Percentiles rank a stretch among this genome's conserved stretches.
Evolutionary conservation across 2,329 filamentous ascomycete species (phyloP).

Genomic region (Penicillium sp.): DNA sequence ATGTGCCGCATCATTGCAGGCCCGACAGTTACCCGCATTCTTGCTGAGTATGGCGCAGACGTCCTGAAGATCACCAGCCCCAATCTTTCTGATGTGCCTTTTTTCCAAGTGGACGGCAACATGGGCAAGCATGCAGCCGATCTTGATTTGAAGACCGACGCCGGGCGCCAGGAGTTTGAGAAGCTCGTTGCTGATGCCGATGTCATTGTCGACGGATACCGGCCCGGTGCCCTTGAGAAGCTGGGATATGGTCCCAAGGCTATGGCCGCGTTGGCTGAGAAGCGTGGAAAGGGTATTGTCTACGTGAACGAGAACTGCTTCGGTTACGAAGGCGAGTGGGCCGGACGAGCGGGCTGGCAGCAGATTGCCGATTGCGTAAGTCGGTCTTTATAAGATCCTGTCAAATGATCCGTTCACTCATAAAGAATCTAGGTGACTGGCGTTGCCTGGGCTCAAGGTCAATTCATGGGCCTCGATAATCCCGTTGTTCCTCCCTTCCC

Average conservation of each 20-base stretch:
- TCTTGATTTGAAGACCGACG: constrained; percentile 65
- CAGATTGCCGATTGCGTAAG: constrained; percentile 72
- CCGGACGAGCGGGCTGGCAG: constrained; percentile 70
- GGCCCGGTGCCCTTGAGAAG: constrained; percentile 68
- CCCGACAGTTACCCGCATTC: constrained; percentile 71
- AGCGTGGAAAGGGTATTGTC: constrained; percentile 67
- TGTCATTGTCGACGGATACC: constrained; percentile 73
- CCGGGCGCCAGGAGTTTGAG: constrained; percentile 64
- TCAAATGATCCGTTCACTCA: background rate
- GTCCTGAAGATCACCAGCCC: constrained; percentile 75
- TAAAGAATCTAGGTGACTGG: constrained; percentile 44
- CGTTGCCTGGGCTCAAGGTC: constrained; percentile 50
- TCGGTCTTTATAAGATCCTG: background rate
- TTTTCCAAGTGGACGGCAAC: constrained; percentile 76
- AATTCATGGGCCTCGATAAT: constrained; percentile 48
- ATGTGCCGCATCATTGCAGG: constrained; percentile 77
- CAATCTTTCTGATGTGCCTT: constrained; percentile 70
- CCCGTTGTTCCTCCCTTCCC: constrained; percentile 57
- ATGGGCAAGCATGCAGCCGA: constrained; percentile 72
- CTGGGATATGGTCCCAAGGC: constrained; percentile 67
- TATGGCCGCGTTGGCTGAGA: constrained; percentile 60
- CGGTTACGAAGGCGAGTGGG: constrained; percentile 69
- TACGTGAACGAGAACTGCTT: constrained; percentile 79
- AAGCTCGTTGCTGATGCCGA: constrained; percentile 67
- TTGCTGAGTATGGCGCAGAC: constrained; percentile 77